phyloP scores from a whole-genome alignment of 345 rosid species.

The Triadica sebifera region DNA sequence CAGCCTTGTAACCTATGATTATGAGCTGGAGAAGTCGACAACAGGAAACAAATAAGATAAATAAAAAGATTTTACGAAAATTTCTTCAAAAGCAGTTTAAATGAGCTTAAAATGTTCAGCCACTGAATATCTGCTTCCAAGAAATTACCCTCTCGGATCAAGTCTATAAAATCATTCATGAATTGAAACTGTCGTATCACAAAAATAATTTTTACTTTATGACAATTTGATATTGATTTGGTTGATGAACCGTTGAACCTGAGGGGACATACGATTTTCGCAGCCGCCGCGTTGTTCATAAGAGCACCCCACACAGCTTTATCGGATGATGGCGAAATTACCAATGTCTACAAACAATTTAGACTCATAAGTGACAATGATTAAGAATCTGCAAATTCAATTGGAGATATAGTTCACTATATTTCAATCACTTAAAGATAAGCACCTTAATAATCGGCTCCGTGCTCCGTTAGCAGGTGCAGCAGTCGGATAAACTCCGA shows the following conservation, averaged over 20 bases:
- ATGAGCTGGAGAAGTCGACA: constrained; percentile 22
- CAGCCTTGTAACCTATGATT: constrained; percentile 1
- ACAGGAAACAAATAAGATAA: neutral
- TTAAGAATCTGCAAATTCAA: neutral
- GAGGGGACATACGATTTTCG: constrained; percentile 9
- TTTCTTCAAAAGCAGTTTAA: too few species aligned
- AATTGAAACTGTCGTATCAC: too few species aligned
- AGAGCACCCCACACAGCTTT: constrained; percentile 55
- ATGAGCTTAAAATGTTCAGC: too few species aligned
- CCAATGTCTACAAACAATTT: constrained; percentile 36
- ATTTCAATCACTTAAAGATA: neutral
- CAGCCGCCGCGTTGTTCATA: constrained; percentile 39
- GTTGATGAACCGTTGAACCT: constrained; percentile 25
- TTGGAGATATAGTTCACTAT: neutral
- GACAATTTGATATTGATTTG: too few species aligned
- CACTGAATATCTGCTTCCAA: too few species aligned
- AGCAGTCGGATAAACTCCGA: constrained; percentile 16
- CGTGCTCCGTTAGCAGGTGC: constrained; percentile 26
- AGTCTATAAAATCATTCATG: too few species aligned
- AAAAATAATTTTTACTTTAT: too few species aligned
- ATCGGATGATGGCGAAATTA: constrained; percentile 44
- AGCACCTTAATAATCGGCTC: constrained; percentile 36
- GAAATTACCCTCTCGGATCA: too few species aligned
- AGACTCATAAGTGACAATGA: neutral
- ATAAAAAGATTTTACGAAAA: neutral